Evolutionary conservation across 176 grass and related monocot genomes (phyloP).

Genomic region (sorghum (Sorghum bicolor)): DNA sequence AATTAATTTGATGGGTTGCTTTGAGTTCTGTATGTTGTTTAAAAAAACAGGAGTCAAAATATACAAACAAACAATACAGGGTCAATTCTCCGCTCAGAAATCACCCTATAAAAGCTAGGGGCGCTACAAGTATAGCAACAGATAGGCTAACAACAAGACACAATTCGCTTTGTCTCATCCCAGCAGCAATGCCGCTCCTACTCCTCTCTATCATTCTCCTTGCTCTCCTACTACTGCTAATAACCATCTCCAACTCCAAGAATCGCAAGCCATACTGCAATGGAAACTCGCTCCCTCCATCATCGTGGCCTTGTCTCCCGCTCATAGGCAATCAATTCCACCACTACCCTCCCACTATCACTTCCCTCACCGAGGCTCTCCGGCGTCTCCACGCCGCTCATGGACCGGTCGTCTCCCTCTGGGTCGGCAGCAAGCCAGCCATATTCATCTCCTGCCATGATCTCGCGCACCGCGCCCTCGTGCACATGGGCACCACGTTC

Average conservation of each 20-base stretch:
- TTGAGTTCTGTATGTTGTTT: too few relatives aligned
- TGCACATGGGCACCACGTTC: neutral
- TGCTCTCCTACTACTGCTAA: neutral
- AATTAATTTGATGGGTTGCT: too few relatives aligned
- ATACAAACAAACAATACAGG: too few relatives aligned
- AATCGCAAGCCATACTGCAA: neutral
- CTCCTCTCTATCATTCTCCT: neutral
- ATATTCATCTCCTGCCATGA: slow-evolving; percentile 18
- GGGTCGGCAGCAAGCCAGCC: neutral
- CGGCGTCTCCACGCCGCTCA: neutral
- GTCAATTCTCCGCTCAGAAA: neutral
- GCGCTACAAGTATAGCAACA: neutral
- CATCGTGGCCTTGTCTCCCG: neutral
- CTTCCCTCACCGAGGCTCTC: neutral
- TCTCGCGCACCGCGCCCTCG: slow-evolving; percentile 13
- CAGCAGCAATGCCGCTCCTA: neutral
- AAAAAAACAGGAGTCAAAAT: too few relatives aligned
- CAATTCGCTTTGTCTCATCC: neutral
- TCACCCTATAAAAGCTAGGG: neutral
- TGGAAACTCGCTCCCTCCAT: neutral
- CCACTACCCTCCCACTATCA: neutral
- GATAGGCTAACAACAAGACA: too few relatives aligned
- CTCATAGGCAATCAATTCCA: neutral
- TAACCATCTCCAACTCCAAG: neutral
- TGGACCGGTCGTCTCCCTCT: slow-evolving; percentile 10